These are phyloP conservation scores for Dothideomycetes sp. DNA, from an alignment of 2,329 filamentous ascomycete genomes.

Conservation along the genomic window DNA sequence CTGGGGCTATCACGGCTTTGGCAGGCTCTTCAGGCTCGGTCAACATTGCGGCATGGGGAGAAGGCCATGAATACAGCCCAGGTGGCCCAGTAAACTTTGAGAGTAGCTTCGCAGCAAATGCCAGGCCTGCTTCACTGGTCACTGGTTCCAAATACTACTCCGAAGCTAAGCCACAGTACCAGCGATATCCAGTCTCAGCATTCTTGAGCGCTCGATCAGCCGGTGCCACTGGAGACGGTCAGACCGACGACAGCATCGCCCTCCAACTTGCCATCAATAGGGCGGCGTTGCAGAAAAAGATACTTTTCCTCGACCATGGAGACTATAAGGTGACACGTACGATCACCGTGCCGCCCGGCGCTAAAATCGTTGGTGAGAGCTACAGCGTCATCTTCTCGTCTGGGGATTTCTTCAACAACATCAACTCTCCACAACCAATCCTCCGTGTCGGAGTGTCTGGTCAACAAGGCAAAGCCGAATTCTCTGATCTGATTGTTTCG, in stretches of 20 bases:
- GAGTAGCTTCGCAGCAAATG: constrained; percentile 35
- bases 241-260: constrained; percentile 50
- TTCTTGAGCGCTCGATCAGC: constrained; percentile 38
- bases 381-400: constrained; percentile 49
- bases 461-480: constrained; percentile 42
- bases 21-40: constrained; percentile 28
- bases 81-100: constrained; percentile 36
- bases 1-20: constrained; percentile 28
- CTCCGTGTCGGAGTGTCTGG: constrained; percentile 43
- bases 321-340: constrained; percentile 55
- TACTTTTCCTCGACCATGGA: constrained; percentile 69
- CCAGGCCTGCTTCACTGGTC: constrained; percentile 37
- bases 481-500: constrained; percentile 46
- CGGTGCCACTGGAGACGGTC: constrained; percentile 43
- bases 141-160: constrained; percentile 40
- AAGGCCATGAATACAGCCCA: constrained; percentile 37
- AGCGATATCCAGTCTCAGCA: constrained; percentile 26
- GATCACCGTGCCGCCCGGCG: constrained; percentile 52
- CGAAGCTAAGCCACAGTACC: constrained; percentile 48
- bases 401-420: constrained; percentile 42
- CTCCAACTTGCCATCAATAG: constrained; percentile 48
- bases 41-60: constrained; percentile 34
- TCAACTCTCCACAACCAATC: constrained; percentile 38
- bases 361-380: constrained; percentile 53
- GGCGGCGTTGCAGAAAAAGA: constrained; percentile 38